Evolutionary conservation across 164 flowering plant genomes (phyloP), one percentile per base, ranked within the genome.

Genomic region (Saururus chinensis): DNA sequence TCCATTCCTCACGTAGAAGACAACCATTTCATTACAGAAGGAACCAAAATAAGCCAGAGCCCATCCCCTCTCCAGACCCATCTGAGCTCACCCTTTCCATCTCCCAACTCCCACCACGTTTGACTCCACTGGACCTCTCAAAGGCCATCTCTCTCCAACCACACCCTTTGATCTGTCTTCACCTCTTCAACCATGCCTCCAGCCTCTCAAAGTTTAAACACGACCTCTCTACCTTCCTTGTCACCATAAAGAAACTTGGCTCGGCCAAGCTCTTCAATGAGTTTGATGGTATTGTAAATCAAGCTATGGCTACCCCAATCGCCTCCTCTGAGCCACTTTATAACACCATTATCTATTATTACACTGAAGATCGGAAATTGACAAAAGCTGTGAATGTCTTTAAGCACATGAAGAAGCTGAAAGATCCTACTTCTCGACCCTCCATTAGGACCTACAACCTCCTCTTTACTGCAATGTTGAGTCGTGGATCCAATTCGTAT

Each of bases 121-220:
- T 93, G 64, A 75, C 76, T 37, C 60, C 85, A 9, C 89, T 85
- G 71, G 95, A 93, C 51, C 80, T 93, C 25, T 76, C 64, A 62
- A 68, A 77, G 52, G 72, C 73, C 30, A 69, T 89, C 48, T 52
- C 67, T 60, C 64, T 63, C 19, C 73, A 83, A 19, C 74, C 69
- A 20, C 88, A 93, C 60, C 97, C 97, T 52, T 23, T 73, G 13
- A 78, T 84, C 23, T 90, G 91, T 57, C 80, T 82, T 11, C 92
- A 84, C 71, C 73, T 90, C 24, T 93, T 88, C 66, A 85, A 82
- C 59, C 88, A 87, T 84, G 97, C 98, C 19, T 72, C 92, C 10
- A 81, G 82, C 49, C 92, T 89, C 75, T 89, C 76, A 19, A 80
- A 95, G 66, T 90, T 93, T 73, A 79, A 71, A 68, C 98, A 88